phyloP scores from a whole-genome alignment of 306 rosid species.

The Corylus americana region DNA sequence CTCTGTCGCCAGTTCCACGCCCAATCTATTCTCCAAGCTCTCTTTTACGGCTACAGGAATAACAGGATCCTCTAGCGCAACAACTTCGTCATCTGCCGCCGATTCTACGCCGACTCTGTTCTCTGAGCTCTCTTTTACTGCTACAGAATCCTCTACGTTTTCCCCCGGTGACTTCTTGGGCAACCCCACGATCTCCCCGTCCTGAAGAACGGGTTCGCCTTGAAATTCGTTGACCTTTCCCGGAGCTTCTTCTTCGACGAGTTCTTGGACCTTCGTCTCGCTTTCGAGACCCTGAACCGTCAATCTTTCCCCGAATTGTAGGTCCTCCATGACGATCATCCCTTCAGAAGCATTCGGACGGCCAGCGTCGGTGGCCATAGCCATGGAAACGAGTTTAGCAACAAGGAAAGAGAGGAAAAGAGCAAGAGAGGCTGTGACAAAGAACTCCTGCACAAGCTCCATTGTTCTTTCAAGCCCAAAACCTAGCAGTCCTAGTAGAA shows the following conservation, averaged over 20 bases:
- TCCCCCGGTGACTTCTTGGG: conserved; percentile 9
- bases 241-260: conserved; percentile 16
- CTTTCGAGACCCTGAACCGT: conserved; percentile 29
- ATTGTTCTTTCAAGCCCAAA: conserved; percentile 17
- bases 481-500: background rate
- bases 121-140: background rate
- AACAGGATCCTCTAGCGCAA: background rate
- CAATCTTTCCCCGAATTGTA: conserved; percentile 29
- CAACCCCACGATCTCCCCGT: conserved; percentile 16
- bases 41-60: background rate
- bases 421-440: conserved; percentile 50
- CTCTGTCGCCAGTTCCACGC: conserved; percentile 18
- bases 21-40: conserved; percentile 14
- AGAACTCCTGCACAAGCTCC: conserved; percentile 60
- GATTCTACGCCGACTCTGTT: conserved; percentile 14
- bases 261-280: conserved; percentile 33
- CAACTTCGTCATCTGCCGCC: conserved; percentile 20
- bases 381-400: conserved; percentile 55
- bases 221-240: conserved; percentile 22
- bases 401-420: conserved; percentile 55
- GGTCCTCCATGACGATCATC: conserved; percentile 15
- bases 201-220: conserved; percentile 21
- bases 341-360: conserved; percentile 11
- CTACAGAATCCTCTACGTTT: background rate
- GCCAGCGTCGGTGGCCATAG: conserved; percentile 28